Conservation (phyloP, 345 rosid genomes). For the Eucalyptus urophylla region DNA sequence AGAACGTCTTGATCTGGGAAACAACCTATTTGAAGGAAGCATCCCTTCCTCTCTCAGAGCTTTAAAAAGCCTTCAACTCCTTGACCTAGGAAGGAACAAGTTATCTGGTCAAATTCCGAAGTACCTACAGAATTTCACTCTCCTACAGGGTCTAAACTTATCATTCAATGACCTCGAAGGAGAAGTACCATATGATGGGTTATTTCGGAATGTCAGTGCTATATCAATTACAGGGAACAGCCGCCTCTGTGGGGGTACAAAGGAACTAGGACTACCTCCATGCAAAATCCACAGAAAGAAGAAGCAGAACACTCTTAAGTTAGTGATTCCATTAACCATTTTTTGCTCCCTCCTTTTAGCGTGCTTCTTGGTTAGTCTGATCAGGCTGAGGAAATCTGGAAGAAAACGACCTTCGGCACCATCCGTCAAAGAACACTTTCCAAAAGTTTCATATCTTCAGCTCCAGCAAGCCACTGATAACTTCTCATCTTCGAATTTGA, state of each 20-base stretch:
- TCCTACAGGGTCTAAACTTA: background rate
- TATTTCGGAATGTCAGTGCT: background rate
- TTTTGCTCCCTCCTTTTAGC: background rate
- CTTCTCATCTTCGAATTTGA: conserved; percentile 1
- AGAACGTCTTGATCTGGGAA: background rate
- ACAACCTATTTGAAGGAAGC: background rate
- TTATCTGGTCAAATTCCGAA: background rate
- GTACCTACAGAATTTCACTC: background rate
- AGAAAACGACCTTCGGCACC: background rate
- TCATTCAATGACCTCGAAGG: background rate
- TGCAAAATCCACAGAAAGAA: background rate
- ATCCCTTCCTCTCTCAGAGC: background rate
- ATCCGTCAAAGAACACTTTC: background rate
- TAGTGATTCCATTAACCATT: background rate
- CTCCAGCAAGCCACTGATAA: conserved; percentile 5
- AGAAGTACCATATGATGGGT: background rate
- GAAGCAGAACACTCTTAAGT: background rate
- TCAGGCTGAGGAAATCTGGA: background rate
- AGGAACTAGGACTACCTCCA: background rate
- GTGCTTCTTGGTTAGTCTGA: background rate
- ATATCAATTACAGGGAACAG: background rate
- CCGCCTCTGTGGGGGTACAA: background rate
- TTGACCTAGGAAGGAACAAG: background rate
- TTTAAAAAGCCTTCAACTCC: background rate
- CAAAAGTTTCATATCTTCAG: background rate